Evolutionary conservation across 2,329 filamentous ascomycete genomes (phyloP), one percentile per base, ranked within the genome.

Genomic region (Hortaea werneckii): DNA sequence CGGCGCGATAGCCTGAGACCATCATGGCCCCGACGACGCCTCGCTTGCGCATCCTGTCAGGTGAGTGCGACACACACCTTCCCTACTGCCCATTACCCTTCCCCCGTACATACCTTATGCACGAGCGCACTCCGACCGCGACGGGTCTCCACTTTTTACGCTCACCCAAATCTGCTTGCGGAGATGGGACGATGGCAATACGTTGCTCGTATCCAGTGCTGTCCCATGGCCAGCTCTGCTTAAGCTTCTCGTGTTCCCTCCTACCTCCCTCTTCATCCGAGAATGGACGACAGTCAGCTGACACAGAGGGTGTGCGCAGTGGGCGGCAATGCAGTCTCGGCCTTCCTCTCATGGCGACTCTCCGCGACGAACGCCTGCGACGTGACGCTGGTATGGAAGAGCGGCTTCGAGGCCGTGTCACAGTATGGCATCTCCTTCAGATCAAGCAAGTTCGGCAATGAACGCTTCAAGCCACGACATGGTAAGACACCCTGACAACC

Each of bases 401-500:
- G 87, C 28, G 87, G 88, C 50, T 96, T 82, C 63, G 92, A 98
- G 56, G 77, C 82, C 59, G 92, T 96, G 47, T 79, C 87, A 60
- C 92, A 96, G 75, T 98, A 96, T 68, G 92, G 92, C 63, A 92
- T 98, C 60, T 90, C 90, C 4, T 96, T 98, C 79, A 95, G 90
- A 68, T 98, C 92, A 47, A 78, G 81, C 57, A 74, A 81, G 35
- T 96, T 92, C 65, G 92, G 92, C 54, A 96, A 95, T 59, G 92
- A 98, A 71, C 80, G 92, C 57, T 98, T 96, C 70, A 96, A 96
- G 68, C 90, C 92, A 57, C 82, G 89, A 66, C 83, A 90, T 73
- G 90, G 90, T 95, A 82, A 58, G 83, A 51, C 38, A 42, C 55
- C 44, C 50, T 45, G 20, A 20, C 20, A 20, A 20, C 4, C 50